phyloP scores from a whole-genome alignment of 148 eudicot species.

The Vaccinium corymbosum region DNA sequence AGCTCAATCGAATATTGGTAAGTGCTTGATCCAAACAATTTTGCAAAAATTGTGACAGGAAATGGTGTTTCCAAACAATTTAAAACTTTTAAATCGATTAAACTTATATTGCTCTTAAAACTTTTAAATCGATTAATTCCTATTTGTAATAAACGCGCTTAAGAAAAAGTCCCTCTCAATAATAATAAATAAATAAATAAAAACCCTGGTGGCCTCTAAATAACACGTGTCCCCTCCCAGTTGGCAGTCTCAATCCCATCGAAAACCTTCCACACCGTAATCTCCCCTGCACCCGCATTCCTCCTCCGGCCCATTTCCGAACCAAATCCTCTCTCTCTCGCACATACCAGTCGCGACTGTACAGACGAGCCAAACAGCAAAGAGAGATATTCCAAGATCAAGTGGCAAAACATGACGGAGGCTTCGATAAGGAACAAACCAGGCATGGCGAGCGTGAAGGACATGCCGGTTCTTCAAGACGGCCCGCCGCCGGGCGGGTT shows the following conservation, averaged over 20 bases:
- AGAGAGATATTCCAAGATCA: not conserved
- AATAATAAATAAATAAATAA: too few relatives aligned
- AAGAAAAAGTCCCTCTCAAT: too few relatives aligned
- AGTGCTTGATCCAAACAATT: too few relatives aligned
- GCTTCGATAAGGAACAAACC: conserved; percentile 68
- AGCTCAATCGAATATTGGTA: too few relatives aligned
- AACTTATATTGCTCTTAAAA: too few relatives aligned
- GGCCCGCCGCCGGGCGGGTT: conserved; percentile 97
- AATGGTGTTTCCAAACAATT: too few relatives aligned
- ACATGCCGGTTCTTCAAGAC: conserved; percentile 87
- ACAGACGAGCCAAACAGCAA: not conserved
- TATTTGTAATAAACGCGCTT: too few relatives aligned
- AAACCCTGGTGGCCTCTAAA: too few relatives aligned
- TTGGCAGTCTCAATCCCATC: not conserved
- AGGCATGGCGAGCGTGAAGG: conserved; percentile 90
- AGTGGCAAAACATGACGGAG: conserved; percentile 59
- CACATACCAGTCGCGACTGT: not conserved
- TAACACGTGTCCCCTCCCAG: not conserved
- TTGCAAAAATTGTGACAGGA: too few relatives aligned
- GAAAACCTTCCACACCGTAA: conserved; percentile 2
- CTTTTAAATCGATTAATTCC: too few relatives aligned
- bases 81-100: too few relatives aligned
- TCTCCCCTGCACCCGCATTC: not conserved
- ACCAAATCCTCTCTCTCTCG: not conserved
- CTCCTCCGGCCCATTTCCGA: not conserved